These are phyloP conservation scores for Aspergillus sclerotiicarbonarius DNA, from an alignment of 495 filamentous ascomycete species.

Conservation along the genomic window DNA sequence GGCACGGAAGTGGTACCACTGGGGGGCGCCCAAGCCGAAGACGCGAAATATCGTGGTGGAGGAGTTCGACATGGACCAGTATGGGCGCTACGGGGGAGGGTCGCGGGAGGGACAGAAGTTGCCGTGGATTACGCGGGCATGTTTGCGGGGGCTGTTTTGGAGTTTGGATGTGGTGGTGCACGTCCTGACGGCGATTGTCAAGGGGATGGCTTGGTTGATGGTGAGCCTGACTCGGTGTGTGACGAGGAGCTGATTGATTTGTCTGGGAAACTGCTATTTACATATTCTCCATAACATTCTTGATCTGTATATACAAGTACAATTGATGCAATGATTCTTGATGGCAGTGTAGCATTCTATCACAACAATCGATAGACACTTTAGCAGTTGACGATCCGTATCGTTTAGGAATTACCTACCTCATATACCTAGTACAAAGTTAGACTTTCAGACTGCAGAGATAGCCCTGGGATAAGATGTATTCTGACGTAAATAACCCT, in stretches of 20 bases:
- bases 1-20: slow-evolving; percentile 24
- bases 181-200: slow-evolving; percentile 33
- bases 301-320: no score
- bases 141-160: slow-evolving; percentile 39
- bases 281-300: no score
- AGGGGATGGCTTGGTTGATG: slow-evolving; percentile 41
- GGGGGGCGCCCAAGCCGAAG: slow-evolving; percentile 15
- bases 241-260: slow-evolving; percentile 38
- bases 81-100: slow-evolving; percentile 34
- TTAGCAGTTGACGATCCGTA: no score
- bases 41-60: slow-evolving; percentile 35
- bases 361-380: no score
- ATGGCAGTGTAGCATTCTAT: no score
- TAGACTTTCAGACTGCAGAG: no score
- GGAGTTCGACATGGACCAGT: slow-evolving; percentile 48
- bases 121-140: slow-evolving; percentile 32
- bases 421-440: no score
- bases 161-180: slow-evolving; percentile 38
- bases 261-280: no score
- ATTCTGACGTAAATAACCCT: no score
- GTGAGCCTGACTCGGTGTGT: slow-evolving; percentile 36
- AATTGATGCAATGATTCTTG: no score
- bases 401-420: no score
- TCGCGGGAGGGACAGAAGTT: slow-evolving; percentile 40
- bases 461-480: no score